A percentile compares a stretch with the other conserved stretches of the same genome.
Conservation (phyloP, 176 grass and related monocot genomes). For the Melocanna baccifera region DNA sequence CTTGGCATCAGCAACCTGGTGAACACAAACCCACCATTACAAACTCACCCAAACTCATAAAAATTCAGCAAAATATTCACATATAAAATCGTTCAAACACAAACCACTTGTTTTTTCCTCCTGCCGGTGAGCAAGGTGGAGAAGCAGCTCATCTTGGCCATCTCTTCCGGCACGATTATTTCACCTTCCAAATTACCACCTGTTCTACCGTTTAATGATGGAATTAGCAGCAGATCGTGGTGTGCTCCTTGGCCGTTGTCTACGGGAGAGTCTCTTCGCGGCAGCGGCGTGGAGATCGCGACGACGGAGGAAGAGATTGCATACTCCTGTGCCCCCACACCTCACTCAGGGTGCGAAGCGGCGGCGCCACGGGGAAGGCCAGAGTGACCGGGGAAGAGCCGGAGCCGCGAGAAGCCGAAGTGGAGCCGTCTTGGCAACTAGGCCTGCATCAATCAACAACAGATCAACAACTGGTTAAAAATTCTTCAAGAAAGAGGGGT, state of each 20-base stretch:
- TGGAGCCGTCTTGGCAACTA: conserved; percentile 41
- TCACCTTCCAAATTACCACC: background rate
- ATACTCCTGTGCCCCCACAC: conserved; percentile 42
- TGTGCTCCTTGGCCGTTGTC: conserved; percentile 66
- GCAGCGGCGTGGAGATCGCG: conserved; percentile 34
- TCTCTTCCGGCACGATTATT: background rate
- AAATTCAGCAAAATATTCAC: conserved; percentile 6
- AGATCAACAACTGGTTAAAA: background rate
- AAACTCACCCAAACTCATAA: background rate
- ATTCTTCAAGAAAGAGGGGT: background rate
- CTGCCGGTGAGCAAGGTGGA: conserved; percentile 47
- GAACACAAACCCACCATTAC: conserved; percentile 16
- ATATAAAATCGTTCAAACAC: background rate
- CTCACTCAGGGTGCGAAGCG: conserved; percentile 57
- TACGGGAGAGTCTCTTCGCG: conserved; percentile 49
- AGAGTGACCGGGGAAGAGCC: conserved; percentile 56
- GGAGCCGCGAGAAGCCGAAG: conserved; percentile 24
- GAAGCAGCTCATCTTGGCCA: conserved; percentile 82
- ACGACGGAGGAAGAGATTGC: conserved; percentile 24
- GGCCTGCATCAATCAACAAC: conserved; percentile 39
- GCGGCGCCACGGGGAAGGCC: conserved; percentile 51
- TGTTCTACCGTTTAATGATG: background rate
- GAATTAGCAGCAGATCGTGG: background rate
- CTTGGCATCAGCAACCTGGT: conserved; percentile 35
- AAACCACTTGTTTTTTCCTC: conserved; percentile 67